Base-by-base conservation (phyloP, 1,139 yeast species). In the Candida sojae region DNA sequence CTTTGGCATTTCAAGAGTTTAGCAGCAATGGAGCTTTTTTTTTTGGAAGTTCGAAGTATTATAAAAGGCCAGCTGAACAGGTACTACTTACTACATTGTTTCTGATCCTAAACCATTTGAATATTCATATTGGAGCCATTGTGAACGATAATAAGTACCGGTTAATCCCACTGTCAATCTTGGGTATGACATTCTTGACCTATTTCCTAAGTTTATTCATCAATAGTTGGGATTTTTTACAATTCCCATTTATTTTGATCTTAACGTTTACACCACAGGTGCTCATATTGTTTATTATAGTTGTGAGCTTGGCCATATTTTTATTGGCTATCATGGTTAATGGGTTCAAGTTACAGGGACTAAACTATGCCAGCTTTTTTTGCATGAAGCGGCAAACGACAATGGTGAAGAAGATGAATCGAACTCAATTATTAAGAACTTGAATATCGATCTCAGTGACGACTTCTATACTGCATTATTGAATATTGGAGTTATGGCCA, bases 1-100 rank as follows among this genome's bases (percentile, higher is more conserved):
- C 91, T 1, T 64, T 86, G 29, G 88, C 89, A 10, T 86, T 85
- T 59, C 91, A 86, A 59, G 92, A 86, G 57, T 82, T 79, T 30
- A 83, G 83, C 56, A 70, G 78, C n/a, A 65, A 74, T 23, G 66
- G 65, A 1, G 66, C 66, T 0, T 55, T 67, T 30, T 63, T 70
- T 47, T 58, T 67, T 46, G 65, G 67, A 11, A 58, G 62, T 45
- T 53, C 60, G 9, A 56, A 56, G 21, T 48, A 53, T 23, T 54
- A 52, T 5, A 67, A 66, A 35, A 59, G 74, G 21, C 85, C 89
- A 7, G 72, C 83, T 0, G 77, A 77, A 35, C 85, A 82, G 57
- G 67, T 84, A 21, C 64, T 86, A 34, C 61, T 79, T 0, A 65
- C 84, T 1, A 73, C 83, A 3, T 54, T 81, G 8, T 77, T 81